Evolutionary conservation across 1,284 basidiomycete genomes (phyloP), one percentile per base, ranked within the genome.

Genomic region (Moesziomyces aphidis): DNA sequence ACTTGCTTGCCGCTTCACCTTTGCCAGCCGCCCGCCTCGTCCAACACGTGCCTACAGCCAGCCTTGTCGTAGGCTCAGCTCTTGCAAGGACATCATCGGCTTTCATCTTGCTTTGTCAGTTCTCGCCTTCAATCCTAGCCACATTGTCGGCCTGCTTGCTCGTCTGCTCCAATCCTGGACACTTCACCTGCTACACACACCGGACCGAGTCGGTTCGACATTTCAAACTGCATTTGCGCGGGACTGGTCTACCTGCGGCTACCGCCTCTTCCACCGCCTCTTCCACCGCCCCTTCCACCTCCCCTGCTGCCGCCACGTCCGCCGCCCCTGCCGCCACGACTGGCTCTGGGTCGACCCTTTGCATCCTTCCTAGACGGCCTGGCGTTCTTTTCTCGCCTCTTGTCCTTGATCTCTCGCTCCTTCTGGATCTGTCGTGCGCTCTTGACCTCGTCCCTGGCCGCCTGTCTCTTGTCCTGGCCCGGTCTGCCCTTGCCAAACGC

Each of bases 331-430:
- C 47, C 28, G 34, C 55, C 45, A 17, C 56, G 13, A 13, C 57
- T 26, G 17, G 51, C 52, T 8, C 56, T 39, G 23, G 49, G 3
- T 15, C 62, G 42, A 9, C 55, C 60, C 36, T 66, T 66, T 6
- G 45, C 51, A 59, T 60, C 57, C 50, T 56, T 71, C 48, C 68
- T 70, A n/a, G 72, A 68, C 0, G 79, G 77, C 19, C 81, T 66
- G 5, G 81, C 81, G 44, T 82, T 82, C 73, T 82, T 82, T n/a
- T 72, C 79, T 26, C 53, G 60, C 47, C 81, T 69, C 69, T 80
- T 72, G 19, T 73, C 58, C 57, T 68, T 73, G 48, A 61, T 21
- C 50, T 75, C 68, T 26, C 81, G 64, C 24, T 77, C 72, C 70
- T 78, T 79, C 21, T 81, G 75, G 61, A 82, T 82, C 46, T 82